A percentile compares a stretch with the other conserved stretches of the same genome.
Evolutionary conservation across 345 rosid species (phyloP).

Genomic region (Hirschfeldia incana): DNA sequence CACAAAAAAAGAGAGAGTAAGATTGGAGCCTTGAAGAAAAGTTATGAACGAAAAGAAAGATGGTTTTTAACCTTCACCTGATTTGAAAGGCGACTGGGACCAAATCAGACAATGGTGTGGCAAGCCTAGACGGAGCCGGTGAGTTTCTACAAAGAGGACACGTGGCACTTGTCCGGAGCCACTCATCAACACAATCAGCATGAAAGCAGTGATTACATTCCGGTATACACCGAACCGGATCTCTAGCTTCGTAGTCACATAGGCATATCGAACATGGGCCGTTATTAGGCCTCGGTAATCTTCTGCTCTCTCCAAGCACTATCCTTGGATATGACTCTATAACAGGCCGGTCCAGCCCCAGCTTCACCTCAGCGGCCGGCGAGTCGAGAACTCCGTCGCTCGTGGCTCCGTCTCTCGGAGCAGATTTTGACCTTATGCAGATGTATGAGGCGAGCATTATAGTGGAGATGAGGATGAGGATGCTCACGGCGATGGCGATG

Average conservation of each 20-base stretch:
- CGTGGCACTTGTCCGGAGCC: conserved; percentile 68
- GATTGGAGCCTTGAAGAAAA: background rate
- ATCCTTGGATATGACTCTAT: conserved; percentile 60
- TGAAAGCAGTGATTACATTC: conserved; percentile 80
- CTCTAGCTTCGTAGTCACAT: conserved; percentile 55
- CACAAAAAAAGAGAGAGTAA: background rate
- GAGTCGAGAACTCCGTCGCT: conserved; percentile 19
- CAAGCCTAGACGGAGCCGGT: conserved; percentile 46
- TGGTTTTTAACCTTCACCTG: conserved; percentile 46
- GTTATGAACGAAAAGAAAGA: background rate
- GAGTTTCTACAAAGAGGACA: conserved; percentile 78
- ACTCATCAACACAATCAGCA: conserved; percentile 63
- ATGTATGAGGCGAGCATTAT: conserved; percentile 76
- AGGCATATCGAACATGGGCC: conserved; percentile 72
- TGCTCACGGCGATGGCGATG: conserved; percentile 78
- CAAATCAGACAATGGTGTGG: conserved; percentile 65
- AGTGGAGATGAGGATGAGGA: conserved; percentile 70
- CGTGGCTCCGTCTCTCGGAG: background rate
- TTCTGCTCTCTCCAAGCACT: conserved; percentile 59
- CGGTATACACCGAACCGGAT: conserved; percentile 57
- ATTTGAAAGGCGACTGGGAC: conserved; percentile 49
- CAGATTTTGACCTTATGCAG: conserved; percentile 56
- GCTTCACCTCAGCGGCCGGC: conserved; percentile 27
- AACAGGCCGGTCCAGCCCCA: conserved; percentile 46
- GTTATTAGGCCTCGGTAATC: conserved; percentile 58